Conservation (phyloP, 2,329 filamentous ascomycete species). For the Pseudogymnoascus verrucosus region DNA sequence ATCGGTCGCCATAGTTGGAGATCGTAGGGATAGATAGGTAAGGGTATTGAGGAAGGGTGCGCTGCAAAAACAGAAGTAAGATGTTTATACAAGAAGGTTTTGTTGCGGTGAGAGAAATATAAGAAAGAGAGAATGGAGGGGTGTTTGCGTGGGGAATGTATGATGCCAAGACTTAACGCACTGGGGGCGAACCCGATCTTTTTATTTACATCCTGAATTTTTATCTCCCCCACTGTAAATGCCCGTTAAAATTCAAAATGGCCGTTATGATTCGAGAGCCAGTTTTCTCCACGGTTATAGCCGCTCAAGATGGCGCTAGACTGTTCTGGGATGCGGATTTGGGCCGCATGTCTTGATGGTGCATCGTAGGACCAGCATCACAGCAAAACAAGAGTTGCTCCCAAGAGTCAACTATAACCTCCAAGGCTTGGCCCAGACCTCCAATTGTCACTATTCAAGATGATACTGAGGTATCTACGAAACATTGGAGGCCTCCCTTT, state of each 20-base stretch:
- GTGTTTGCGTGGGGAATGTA: constrained; percentile 3
- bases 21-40: background rate
- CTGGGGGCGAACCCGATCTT: background rate
- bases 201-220: constrained; percentile 4
- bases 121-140: background rate
- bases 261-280: background rate
- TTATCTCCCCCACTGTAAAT: background rate
- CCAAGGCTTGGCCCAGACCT: background rate
- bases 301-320: background rate
- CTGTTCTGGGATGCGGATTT: background rate
- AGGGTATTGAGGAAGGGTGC: background rate
- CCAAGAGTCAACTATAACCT: background rate
- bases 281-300: background rate
- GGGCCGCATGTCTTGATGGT: background rate
- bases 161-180: background rate
- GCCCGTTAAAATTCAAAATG: background rate
- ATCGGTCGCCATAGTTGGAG: constrained; percentile 7
- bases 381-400: background rate
- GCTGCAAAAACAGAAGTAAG: background rate
- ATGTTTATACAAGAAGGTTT: background rate
- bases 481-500: constrained; percentile 1
- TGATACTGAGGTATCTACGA: constrained; percentile 18
- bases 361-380: background rate
- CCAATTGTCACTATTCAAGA: constrained; percentile 7
- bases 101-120: background rate